Percentiles rank a stretch among this genome's conserved stretches.
Conservation (phyloP, 208 protist genomes). For the Vickermania spadyakhi region DNA sequence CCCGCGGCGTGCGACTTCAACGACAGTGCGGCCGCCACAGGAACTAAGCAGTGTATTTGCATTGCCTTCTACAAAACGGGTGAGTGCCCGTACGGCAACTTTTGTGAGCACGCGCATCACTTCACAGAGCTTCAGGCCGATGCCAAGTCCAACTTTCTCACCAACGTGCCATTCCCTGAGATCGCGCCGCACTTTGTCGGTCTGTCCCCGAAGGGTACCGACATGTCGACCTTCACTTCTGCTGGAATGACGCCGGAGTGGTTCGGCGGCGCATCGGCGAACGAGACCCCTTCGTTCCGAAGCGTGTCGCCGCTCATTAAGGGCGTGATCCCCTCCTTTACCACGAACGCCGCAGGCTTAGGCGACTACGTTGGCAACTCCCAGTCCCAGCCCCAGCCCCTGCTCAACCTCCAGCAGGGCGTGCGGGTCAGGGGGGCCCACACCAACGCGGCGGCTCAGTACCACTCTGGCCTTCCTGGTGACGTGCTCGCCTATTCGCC, state of each 20-base stretch:
- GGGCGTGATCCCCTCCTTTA: slow-evolving; percentile 1
- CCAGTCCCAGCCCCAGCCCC: neutral
- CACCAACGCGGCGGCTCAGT: neutral
- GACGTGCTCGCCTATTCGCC: neutral
- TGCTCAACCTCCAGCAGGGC: neutral
- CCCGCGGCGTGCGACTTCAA: neutral
- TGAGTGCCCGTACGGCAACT: slow-evolving; percentile 38
- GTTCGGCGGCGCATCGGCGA: neutral
- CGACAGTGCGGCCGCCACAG: neutral
- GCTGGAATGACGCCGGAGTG: neutral
- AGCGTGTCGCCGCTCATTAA: neutral
- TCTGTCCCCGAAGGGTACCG: neutral
- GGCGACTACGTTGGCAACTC: neutral
- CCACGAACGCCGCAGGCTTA: neutral
- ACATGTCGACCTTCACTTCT: neutral
- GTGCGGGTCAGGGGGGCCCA: neutral
- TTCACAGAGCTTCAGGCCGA: slow-evolving; percentile 42
- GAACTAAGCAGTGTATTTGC: slow-evolving; percentile 50
- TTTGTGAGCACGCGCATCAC: slow-evolving; percentile 66
- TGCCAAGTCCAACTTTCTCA: slow-evolving; percentile 49
- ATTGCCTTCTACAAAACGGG: slow-evolving; percentile 60
- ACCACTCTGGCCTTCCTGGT: neutral
- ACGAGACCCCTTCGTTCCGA: neutral
- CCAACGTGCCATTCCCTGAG: slow-evolving; percentile 31
- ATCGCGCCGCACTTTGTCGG: slow-evolving; percentile 53